Base-by-base conservation (phyloP, 2,329 filamentous ascomycete species). In the Furcasterigmium sp. region DNA sequence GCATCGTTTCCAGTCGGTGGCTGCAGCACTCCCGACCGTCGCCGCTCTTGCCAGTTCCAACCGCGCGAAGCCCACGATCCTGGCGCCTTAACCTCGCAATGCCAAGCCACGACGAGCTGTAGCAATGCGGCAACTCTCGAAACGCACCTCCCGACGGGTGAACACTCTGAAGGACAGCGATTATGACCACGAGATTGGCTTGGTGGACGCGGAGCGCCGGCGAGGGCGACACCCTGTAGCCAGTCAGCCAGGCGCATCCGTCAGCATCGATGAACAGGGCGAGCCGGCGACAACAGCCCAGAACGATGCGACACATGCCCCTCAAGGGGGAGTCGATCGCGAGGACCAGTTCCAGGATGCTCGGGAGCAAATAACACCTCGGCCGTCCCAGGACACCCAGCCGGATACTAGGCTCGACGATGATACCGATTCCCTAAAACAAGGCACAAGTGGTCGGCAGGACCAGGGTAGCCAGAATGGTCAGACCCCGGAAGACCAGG, bases 141-240 rank as follows among this genome's bases (percentile, higher is more conserved):
- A 49, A 50, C 56, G 70, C 52, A 73, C 68, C 51, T 78, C 74
- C 50, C 78, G 79, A 55, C 78, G 80, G 55, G 74, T 68, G 29
- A 58, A 68, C 41, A 66, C 68, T 44, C 67, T 81, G 45, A 73
- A 75, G 59, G 78, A 82, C 50, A 68, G 65, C 58, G 79, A 84
- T 52, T 84, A 83, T 56, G 81, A 85, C 54, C 85, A 87, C 62
- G 81, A 83, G 59, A 90, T 91, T 56, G 65, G 60, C 51, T 76
- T 91, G 29, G 70, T 87, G 51, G 83, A 88, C 60, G 67, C 71
- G 44, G 68, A 69, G n/a, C n/a, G 15, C n/a, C 32, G 9, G 17
- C n/a, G 32, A n/a, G 15, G 32, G n/a, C 3, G 32, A 11, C 7
- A 7, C 7, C 23, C 23, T 11, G 7, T 11, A 11, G 23, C 23